Evolutionary conservation across 2,329 filamentous ascomycete genomes (phyloP).

Genomic region (Penicillium sp.): DNA sequence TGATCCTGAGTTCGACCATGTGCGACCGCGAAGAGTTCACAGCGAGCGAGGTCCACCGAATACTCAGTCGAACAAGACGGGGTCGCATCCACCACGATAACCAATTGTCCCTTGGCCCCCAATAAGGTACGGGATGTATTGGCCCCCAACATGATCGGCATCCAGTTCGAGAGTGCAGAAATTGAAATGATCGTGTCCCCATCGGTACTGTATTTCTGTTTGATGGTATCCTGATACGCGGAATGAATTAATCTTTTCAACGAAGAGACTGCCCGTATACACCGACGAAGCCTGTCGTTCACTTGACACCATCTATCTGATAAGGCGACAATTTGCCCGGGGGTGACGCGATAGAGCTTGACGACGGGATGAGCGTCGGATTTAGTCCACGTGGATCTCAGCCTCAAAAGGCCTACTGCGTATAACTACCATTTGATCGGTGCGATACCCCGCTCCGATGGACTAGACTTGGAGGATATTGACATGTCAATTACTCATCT

Average conservation of each 20-base stretch:
- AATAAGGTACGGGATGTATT: background rate
- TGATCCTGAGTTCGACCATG: background rate
- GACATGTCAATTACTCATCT: slow-evolving; percentile 20
- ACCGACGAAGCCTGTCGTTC: background rate
- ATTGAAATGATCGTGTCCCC: background rate
- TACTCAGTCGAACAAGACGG: no score
- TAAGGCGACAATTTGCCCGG: background rate
- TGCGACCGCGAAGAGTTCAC: background rate
- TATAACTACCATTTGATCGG: no score
- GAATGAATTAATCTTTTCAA: background rate
- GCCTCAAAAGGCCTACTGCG: background rate
- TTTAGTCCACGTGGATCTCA: background rate
- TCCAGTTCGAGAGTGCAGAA: background rate
- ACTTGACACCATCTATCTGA: background rate
- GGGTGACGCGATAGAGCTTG: background rate
- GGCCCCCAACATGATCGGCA: background rate
- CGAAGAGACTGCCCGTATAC: background rate
- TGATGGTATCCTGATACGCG: background rate
- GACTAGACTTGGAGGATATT: slow-evolving; percentile 10
- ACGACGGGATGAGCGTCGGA: background rate
- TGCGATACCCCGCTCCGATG: background rate
- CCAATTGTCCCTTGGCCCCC: background rate
- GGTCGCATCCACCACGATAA: background rate
- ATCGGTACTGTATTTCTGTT: no score
- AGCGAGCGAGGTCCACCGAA: background rate